Evolutionary conservation across 805 yeast genomes (phyloP), one percentile per base, ranked within the genome.

Genomic region (Wickerhamomyces silvicola): DNA sequence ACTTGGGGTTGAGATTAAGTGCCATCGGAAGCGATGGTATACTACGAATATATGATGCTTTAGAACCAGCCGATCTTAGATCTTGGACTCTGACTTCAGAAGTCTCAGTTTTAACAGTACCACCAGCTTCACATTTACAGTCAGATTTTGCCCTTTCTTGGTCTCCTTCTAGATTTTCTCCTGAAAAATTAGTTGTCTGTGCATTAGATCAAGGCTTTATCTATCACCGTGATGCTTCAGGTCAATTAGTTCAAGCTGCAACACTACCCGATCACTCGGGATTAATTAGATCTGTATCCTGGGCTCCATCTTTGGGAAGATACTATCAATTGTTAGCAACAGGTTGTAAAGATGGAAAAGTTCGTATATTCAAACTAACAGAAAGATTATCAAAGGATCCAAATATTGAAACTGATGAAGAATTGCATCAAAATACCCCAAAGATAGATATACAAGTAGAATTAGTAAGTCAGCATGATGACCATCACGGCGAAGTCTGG

Each of bases 261-360:
- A 74, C 73, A 38, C 63, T 90, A 16, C 82, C 87, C 3, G 96
- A 86, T 24, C 97, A 88, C 53, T 70, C 73, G 33, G 95, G 95
- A 3, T 66, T 90, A 24, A 85, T 90, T 21, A 67, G 97, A 48
- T 81, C 87, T 12, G 85, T 88, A 5, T 70, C 88, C 19, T 90
- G 98, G 98, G 97, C 97, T 0, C 96, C 97, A 3, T 76, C 94
- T 0, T 84, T 88, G 81, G 97, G 97, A 3, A 66, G 95, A 44
- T 76, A 80, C 41, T 84, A 75, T 54, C 95, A 90, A 46, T 62
- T 88, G 29, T 67, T 92, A 26, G 97, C 99, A 1, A 90, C 97
- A 0, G 97, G 94, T 5, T 87, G 95, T 54, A 87, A 87, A 54
- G 99, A 92, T 55, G 98, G 97, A 1, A 75, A 67, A 48, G 87